These are phyloP conservation scores for Trichomonas tenax DNA, from an alignment of 208 protist species.

Conservation along the genomic window DNA sequence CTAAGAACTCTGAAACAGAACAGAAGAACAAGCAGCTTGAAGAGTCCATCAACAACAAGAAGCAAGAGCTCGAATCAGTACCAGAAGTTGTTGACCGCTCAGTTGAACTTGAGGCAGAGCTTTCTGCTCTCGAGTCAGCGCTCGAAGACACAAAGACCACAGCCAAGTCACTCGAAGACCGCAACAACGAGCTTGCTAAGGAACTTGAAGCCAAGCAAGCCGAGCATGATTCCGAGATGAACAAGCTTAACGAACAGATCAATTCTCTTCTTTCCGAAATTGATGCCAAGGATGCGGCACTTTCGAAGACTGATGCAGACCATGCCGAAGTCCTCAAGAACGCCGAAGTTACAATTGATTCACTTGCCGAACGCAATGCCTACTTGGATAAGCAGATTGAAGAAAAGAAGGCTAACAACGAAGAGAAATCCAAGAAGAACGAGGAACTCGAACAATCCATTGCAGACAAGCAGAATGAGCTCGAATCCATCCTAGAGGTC, in stretches of 20 bases:
- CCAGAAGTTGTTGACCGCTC: not conserved
- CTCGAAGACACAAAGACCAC: not conserved
- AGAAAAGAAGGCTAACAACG: not conserved
- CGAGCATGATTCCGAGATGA: no score
- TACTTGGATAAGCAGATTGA: not conserved
- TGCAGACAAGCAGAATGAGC: no score
- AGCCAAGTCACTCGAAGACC: not conserved
- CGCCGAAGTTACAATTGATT: not conserved
- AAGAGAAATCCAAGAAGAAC: not conserved
- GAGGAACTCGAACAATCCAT: no score
- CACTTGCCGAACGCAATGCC: not conserved
- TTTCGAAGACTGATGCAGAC: not conserved
- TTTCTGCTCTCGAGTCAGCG: not conserved
- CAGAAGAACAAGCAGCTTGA: not conserved
- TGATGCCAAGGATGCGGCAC: not conserved
- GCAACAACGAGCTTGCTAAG: no score
- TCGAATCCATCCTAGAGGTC: no score
- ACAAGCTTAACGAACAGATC: not conserved
- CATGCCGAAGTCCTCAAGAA: not conserved
- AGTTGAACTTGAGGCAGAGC: not conserved
- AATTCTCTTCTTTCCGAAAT: not conserved
- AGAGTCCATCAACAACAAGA: not conserved
- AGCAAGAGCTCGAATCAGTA: not conserved
- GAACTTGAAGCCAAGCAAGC: no score
- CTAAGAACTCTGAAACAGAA: not conserved